These are phyloP conservation scores for Solanum bulbocastanum DNA, from an alignment of 257 asterid genomes.

Conservation along the genomic window DNA sequence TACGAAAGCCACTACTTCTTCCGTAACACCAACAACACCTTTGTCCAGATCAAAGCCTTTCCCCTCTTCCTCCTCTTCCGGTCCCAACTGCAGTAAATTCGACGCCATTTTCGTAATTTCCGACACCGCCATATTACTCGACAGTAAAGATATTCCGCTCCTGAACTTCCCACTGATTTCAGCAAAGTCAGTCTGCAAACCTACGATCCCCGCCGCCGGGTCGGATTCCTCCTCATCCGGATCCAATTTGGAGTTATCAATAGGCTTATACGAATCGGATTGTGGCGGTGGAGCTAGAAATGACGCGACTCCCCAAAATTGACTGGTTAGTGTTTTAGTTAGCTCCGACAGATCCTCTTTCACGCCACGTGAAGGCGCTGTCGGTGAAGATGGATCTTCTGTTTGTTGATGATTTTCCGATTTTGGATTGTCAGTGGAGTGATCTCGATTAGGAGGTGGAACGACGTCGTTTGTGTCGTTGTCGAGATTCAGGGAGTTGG, in stretches of 20 bases:
- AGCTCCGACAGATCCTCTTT: constrained; percentile 83
- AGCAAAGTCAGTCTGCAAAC: constrained; percentile 73
- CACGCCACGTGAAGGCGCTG: constrained; percentile 53
- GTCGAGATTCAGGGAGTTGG: not conserved
- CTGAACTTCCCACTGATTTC: constrained; percentile 89
- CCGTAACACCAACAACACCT: constrained; percentile 68
- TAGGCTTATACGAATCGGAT: not conserved
- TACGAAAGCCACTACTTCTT: constrained; percentile 67
- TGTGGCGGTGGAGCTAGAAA: constrained; percentile 72
- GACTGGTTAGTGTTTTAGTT: constrained; percentile 74
- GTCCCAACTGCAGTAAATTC: constrained; percentile 64
- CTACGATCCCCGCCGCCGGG: constrained; percentile 13
- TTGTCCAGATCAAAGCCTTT: constrained; percentile 1
- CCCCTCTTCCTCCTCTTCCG: constrained; percentile 41
- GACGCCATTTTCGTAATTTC: constrained; percentile 87
- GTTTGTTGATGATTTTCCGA: not conserved
- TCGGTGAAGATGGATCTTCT: not conserved
- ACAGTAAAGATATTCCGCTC: constrained; percentile 68
- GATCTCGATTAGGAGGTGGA: not conserved
- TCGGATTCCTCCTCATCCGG: constrained; percentile 5
- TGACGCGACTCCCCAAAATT: constrained; percentile 93
- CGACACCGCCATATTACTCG: constrained; percentile 66
- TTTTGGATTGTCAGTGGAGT: not conserved
- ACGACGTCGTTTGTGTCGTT: not conserved
- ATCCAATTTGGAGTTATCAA: not conserved